phyloP scores from a whole-genome alignment of 495 filamentous ascomycete species.

The Penicillium nucicola region DNA sequence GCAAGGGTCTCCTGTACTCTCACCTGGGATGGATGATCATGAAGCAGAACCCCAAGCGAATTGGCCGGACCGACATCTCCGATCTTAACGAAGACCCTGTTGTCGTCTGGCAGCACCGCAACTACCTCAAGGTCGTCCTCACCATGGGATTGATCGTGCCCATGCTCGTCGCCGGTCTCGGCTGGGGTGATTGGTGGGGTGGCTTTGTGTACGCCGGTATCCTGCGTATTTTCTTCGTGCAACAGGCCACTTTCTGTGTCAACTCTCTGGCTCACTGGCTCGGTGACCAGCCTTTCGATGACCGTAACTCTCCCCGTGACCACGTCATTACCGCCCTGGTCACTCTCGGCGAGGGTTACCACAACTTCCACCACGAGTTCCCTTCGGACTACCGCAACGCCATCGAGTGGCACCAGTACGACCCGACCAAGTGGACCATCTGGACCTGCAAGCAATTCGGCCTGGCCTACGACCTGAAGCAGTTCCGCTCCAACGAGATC shows the following conservation, averaged over 20 bases:
- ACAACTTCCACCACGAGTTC: conserved; percentile 99
- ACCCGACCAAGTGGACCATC: conserved; percentile 98
- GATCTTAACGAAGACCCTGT: conserved; percentile 94
- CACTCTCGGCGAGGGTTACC: conserved; percentile 96
- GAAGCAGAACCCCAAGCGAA: conserved; percentile 91
- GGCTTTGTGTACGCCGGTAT: conserved; percentile 96
- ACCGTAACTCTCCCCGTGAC: conserved; percentile 97
- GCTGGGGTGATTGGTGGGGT: conserved; percentile 87
- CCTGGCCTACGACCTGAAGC: conserved; percentile 92
- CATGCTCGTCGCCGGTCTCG: conserved; percentile 76
- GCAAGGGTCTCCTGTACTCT: conserved; percentile 95
- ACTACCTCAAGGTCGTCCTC: conserved; percentile 88
- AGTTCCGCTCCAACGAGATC: conserved; percentile 97
- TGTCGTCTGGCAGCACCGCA: conserved; percentile 89
- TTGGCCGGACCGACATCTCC: conserved; percentile 93
- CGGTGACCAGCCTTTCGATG: conserved; percentile 97
- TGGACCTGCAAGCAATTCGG: conserved; percentile 92
- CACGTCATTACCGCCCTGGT: conserved; percentile 94
- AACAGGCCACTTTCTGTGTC: conserved; percentile 99
- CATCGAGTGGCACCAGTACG: conserved; percentile 97
- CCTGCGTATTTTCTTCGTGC: conserved; percentile 95
- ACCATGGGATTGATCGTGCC: conserved; percentile 87
- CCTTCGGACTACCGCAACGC: conserved; percentile 98
- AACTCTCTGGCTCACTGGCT: conserved; percentile 99
- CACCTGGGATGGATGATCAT: conserved; percentile 94